Evolutionary conservation across 139 green algal species (phyloP), one percentile per base, ranked within the genome.

Genomic region (Chlamydomonas sphaeroides): DNA sequence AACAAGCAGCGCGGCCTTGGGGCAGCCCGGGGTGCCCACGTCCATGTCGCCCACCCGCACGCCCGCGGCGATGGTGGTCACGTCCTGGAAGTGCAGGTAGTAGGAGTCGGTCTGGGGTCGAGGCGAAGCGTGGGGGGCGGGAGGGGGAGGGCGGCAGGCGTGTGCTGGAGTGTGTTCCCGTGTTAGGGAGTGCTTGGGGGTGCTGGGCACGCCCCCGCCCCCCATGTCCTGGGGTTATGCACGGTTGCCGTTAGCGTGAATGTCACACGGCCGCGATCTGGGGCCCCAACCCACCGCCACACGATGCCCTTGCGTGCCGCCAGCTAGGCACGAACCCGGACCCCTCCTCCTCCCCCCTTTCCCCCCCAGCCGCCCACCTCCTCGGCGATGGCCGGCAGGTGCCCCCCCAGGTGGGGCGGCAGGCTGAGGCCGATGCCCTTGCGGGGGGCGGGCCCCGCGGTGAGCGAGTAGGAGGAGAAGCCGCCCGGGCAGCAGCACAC

Each of bases 401-500:
- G 84, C 2, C 78, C 84, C 1, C 84, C 84, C 38, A 85, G 71
- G 49, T 83, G 70, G 35, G 56, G 61, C 36, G 78, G 78, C 39
- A 88, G 39, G n/a, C 78, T 85, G 35, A 88, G 39, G 0, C 84
- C 84, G 59, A 88, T 72, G 65, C 84, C 77, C 70, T 79, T 83
- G 70, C 69, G 59, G 30, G 57, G 80, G 15, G 57, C 57, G 0
- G n/a, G 5, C 2, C 57, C 59, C 10, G 78, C 74, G 21, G 56
- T 71, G 41, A 78, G 33, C 10, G 56, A 57, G 56, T 79, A 88
- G 68, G 78, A 78, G 21, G 48, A 75, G 78, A 88, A 88, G 49
- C 84, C 84, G 56, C 84, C 84, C 6, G 84, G 84, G 65, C 75
- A 88, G 69, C 84, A 88, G 62, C 84, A 88, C 69, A 88, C 84